These are phyloP conservation scores for Diaporthe sp. DNA, from an alignment of 2,329 filamentous ascomycete species.

Conservation along the genomic window DNA sequence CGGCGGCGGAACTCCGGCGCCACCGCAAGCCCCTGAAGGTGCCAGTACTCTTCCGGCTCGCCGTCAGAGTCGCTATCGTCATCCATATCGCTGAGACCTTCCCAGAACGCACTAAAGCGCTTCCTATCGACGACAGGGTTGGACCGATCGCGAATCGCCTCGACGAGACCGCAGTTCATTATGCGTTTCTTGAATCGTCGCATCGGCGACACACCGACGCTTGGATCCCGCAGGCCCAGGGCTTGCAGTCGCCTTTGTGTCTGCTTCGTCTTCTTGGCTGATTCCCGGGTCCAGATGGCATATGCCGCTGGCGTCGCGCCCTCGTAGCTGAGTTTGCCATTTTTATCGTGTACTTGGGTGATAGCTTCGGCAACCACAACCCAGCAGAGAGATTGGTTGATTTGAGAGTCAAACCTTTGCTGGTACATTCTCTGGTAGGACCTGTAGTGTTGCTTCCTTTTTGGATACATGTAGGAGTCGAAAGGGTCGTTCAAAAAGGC, in stretches of 20 bases:
- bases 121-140: slow-evolving; percentile 1
- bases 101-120: not conserved
- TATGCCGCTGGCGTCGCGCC: not conserved
- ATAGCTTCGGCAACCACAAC: not conserved
- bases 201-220: not conserved
- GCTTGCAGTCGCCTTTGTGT: not conserved
- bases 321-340: slow-evolving; percentile 3
- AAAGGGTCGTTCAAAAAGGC: not conserved
- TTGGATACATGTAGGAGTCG: slow-evolving; percentile 9
- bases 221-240: not conserved
- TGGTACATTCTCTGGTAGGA: slow-evolving; percentile 5
- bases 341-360: not conserved
- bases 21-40: slow-evolving; percentile 1
- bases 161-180: not conserved
- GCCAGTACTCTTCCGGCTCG: slow-evolving; percentile 12
- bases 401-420: not conserved
- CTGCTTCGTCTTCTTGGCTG: not conserved
- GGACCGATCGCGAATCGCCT: not conserved
- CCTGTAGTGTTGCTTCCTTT: not conserved
- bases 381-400: slow-evolving; percentile 15
- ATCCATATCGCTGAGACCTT: not conserved
- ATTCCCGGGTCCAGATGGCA: slow-evolving; percentile 5
- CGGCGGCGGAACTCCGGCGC: slow-evolving; percentile 9
- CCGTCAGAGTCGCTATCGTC: not conserved
- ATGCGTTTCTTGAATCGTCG: not conserved